Conservation (phyloP, 306 rosid species). For the Betula pendula region DNA sequence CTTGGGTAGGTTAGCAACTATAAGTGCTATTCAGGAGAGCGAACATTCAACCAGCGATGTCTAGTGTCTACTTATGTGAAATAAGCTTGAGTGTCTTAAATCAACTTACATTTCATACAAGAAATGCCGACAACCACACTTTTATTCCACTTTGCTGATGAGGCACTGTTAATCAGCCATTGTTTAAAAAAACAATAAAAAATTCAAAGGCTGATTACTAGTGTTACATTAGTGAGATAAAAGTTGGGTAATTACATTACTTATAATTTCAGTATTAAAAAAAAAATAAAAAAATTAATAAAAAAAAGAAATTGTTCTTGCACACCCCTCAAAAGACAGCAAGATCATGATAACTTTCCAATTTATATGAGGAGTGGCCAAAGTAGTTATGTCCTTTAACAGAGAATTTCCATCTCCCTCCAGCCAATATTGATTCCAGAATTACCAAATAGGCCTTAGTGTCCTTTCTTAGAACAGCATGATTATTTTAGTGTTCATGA, state of each 20-base stretch:
- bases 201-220: too few relatives aligned
- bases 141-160: too few relatives aligned
- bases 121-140: too few relatives aligned
- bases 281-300: too few relatives aligned
- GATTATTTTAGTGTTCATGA: conserved; percentile 8
- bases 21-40: not conserved
- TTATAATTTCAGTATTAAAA: not conserved
- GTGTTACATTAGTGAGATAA: too few relatives aligned
- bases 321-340: not conserved
- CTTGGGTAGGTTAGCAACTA: not conserved
- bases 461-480: not conserved
- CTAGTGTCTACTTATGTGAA: not conserved
- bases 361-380: conserved; percentile 9
- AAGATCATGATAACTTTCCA: conserved; percentile 8
- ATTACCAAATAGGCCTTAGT: not conserved
- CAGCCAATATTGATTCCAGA: not conserved
- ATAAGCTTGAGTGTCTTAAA: not conserved
- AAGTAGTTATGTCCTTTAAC: not conserved
- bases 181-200: too few relatives aligned
- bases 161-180: too few relatives aligned
- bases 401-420: not conserved
- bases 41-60: not conserved
- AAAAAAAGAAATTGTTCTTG: not conserved
- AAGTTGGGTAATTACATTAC: too few relatives aligned
- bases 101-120: not conserved